phyloP scores from a whole-genome alignment of 1,139 yeast species.

The Barnettozyma hawaiiensis region DNA sequence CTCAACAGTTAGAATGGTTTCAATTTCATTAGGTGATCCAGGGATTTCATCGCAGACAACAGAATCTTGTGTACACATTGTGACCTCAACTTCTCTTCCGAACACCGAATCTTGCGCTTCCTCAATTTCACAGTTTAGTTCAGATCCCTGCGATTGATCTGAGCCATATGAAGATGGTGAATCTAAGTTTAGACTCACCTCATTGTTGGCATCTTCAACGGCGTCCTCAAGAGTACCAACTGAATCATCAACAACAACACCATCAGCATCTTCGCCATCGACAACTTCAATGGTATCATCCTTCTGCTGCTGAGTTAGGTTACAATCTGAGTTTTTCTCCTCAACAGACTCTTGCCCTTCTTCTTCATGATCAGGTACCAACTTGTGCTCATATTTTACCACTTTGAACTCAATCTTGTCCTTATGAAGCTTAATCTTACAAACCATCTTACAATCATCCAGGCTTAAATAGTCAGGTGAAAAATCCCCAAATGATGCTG shows the following conservation, averaged over 20 bases:
- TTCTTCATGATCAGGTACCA: neutral
- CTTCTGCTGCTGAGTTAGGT: neutral
- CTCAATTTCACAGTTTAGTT: neutral
- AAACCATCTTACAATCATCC: constrained; percentile 4
- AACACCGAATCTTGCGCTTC: neutral
- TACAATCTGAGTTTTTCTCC: neutral
- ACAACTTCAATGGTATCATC: neutral
- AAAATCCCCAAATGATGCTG: neutral
- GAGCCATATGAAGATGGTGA: neutral
- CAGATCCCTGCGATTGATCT: neutral
- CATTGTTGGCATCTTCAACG: neutral
- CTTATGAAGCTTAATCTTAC: neutral
- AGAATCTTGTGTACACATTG: neutral
- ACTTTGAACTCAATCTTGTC: neutral
- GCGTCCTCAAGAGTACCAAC: neutral
- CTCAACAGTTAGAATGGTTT: neutral
- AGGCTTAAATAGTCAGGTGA: neutral
- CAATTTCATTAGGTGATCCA: neutral
- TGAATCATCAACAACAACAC: neutral
- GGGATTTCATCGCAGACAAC: neutral
- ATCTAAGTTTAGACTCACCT: neutral
- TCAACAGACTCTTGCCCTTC: neutral
- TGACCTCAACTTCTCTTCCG: neutral
- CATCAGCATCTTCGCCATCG: neutral
- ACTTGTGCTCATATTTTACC: neutral